Conservation (phyloP, 2,329 filamentous ascomycete genomes). For the Hirsutella thompsonii region DNA sequence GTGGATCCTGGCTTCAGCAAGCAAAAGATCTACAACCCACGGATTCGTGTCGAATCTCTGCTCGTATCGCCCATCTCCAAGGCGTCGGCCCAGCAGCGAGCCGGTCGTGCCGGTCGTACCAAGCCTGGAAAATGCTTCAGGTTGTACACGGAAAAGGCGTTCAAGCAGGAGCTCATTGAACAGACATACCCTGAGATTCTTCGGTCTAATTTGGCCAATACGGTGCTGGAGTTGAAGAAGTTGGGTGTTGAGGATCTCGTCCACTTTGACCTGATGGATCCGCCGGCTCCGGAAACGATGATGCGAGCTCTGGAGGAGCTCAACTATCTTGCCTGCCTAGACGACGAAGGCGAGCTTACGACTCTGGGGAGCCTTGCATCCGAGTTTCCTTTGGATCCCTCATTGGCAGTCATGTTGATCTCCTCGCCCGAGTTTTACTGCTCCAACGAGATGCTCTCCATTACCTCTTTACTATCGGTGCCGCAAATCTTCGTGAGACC, state of each 20-base stretch:
- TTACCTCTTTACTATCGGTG: slow-evolving; percentile 86
- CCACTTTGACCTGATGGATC: slow-evolving; percentile 98
- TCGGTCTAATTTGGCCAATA: slow-evolving; percentile 86
- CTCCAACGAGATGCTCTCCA: slow-evolving; percentile 93
- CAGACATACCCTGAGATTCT: slow-evolving; percentile 95
- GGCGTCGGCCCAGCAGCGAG: slow-evolving; percentile 90
- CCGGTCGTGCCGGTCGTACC: slow-evolving; percentile 98
- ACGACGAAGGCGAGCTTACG: slow-evolving; percentile 92
- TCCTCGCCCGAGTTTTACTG: slow-evolving; percentile 96
- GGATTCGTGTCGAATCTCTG: slow-evolving; percentile 90
- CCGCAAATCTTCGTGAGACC: slow-evolving; percentile 90
- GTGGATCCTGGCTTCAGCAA: slow-evolving; percentile 99
- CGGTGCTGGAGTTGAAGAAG: slow-evolving; percentile 93
- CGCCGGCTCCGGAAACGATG: slow-evolving; percentile 91
- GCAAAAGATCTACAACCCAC: slow-evolving; percentile 97
- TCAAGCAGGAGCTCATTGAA: slow-evolving; percentile 96
- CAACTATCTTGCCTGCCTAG: slow-evolving; percentile 91
- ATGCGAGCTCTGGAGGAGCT: slow-evolving; percentile 97
- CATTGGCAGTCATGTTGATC: slow-evolving; percentile 94
- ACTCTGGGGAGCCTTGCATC: slow-evolving; percentile 75
- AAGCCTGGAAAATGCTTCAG: slow-evolving; percentile 97
- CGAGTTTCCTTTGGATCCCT: slow-evolving; percentile 88
- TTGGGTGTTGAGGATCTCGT: slow-evolving; percentile 90
- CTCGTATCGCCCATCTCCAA: slow-evolving; percentile 98
- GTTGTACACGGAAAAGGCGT: slow-evolving; percentile 86